phyloP scores from a whole-genome alignment of 192 early-diverging fungal species.

The Rhizoclosmatium globosum region DNA sequence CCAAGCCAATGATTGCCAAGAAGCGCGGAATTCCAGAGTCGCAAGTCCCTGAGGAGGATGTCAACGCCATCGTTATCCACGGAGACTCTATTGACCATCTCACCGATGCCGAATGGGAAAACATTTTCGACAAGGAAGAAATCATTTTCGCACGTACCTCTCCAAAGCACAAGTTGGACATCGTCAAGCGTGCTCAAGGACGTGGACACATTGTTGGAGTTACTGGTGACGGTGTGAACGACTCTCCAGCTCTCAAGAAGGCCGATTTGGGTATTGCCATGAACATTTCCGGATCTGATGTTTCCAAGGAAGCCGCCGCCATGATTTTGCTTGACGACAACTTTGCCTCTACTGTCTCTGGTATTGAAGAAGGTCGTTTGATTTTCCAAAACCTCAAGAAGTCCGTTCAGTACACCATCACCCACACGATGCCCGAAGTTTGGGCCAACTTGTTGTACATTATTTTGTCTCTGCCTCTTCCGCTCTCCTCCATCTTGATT shows the following conservation, averaged over 20 bases:
- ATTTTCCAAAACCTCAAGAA: constrained; percentile 97
- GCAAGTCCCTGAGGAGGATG: constrained; percentile 65
- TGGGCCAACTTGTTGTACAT: constrained; percentile 88
- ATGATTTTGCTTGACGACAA: constrained; percentile 99
- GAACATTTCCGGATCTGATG: constrained; percentile 95
- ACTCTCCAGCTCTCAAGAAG: constrained; percentile 94
- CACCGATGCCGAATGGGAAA: constrained; percentile 82
- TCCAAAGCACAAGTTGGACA: constrained; percentile 94
- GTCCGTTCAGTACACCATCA: constrained; percentile 87
- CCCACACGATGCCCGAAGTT: constrained; percentile 92
- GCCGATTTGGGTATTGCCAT: constrained; percentile 97
- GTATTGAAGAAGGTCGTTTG: constrained; percentile 93
- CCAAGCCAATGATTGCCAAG: constrained; percentile 79
- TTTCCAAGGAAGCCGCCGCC: constrained; percentile 89
- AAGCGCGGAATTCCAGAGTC: constrained; percentile 66
- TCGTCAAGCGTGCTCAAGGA: constrained; percentile 87
- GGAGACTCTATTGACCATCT: constrained; percentile 81
- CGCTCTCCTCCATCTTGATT: constrained; percentile 85
- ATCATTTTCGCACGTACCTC: constrained; percentile 95
- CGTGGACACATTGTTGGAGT: constrained; percentile 95
- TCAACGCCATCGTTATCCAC: constrained; percentile 81
- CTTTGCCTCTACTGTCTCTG: constrained; percentile 91
- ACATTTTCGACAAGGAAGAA: constrained; percentile 80
- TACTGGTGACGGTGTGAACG: constrained; percentile 96
- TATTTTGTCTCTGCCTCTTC: constrained; percentile 86